Percentiles rank a stretch among this genome's conserved stretches.
Conservation (phyloP, 2,329 filamentous ascomycete genomes). For the Alternaria ventricosa region DNA sequence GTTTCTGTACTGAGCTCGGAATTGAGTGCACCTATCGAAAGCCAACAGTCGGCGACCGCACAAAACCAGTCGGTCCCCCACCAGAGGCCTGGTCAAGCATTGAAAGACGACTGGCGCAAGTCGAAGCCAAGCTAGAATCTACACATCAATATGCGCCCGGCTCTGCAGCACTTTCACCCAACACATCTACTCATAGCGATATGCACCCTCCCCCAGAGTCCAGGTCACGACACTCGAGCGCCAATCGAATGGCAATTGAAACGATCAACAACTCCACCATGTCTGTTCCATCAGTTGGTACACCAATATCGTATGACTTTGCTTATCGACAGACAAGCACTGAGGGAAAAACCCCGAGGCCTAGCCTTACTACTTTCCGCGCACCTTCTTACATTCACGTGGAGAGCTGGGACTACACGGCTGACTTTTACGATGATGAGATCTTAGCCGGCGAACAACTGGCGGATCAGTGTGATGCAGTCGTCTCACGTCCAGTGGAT, state of each 20-base stretch:
- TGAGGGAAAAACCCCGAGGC: conserved; percentile 30
- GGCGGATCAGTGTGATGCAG: conserved; percentile 29
- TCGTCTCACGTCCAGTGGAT: conserved; percentile 19
- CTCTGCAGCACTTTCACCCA: conserved; percentile 24
- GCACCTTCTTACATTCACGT: conserved; percentile 31
- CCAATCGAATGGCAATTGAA: conserved; percentile 22
- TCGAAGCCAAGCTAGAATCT: conserved; percentile 30
- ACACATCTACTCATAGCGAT: conserved; percentile 21
- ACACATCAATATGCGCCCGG: conserved; percentile 24
- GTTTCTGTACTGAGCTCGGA: conserved; percentile 35
- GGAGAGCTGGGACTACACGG: conserved; percentile 38
- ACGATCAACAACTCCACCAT: conserved; percentile 14
- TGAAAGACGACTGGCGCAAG: conserved; percentile 30
- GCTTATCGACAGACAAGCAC: conserved; percentile 35
- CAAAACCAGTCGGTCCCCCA: conserved; percentile 17
- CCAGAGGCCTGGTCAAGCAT: conserved; percentile 30
- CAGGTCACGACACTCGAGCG: conserved; percentile 22
- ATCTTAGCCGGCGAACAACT: conserved; percentile 32
- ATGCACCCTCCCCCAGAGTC: conserved; percentile 8
- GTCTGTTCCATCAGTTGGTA: conserved; percentile 19
- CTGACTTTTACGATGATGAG: conserved; percentile 38
- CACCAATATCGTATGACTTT: conserved; percentile 29
- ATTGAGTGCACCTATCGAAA: conserved; percentile 40
- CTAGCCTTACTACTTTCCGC: conserved; percentile 31
- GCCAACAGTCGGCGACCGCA: conserved; percentile 28